These are phyloP conservation scores for Jacaranda copaia DNA, from an alignment of 257 asterid genomes.

Conservation along the genomic window DNA sequence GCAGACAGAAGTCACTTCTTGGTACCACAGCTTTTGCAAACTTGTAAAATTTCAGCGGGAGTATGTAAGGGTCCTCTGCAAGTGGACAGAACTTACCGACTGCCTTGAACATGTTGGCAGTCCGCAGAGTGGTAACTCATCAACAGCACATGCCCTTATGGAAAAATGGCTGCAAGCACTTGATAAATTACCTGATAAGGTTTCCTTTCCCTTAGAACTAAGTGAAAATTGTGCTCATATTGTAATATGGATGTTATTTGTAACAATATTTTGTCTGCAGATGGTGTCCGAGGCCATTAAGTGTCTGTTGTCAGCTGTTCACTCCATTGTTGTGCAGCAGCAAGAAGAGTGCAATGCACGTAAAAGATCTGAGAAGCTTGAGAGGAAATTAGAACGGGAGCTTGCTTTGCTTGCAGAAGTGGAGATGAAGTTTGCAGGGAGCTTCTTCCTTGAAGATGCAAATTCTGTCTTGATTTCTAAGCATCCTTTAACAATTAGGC, in stretches of 20 bases:
- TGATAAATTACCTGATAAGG: slow-evolving; percentile 77
- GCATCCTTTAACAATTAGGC: slow-evolving; percentile 65
- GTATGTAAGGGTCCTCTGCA: slow-evolving; percentile 60
- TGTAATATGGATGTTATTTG: neutral
- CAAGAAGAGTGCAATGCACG: slow-evolving; percentile 61
- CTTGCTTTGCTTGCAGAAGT: slow-evolving; percentile 55
- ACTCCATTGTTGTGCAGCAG: slow-evolving; percentile 68
- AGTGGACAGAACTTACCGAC: slow-evolving; percentile 64
- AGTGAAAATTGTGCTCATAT: too few relatives aligned
- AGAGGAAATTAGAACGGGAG: slow-evolving; percentile 64
- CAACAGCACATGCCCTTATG: slow-evolving; percentile 45
- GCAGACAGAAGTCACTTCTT: slow-evolving; percentile 71
- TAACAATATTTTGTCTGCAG: slow-evolving; percentile 45
- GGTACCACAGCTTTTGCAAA: slow-evolving; percentile 72
- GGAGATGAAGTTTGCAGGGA: slow-evolving; percentile 61
- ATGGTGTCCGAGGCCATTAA: slow-evolving; percentile 75
- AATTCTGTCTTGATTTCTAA: slow-evolving; percentile 48
- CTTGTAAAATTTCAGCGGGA: slow-evolving; percentile 72
- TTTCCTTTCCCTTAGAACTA: slow-evolving; percentile 14
- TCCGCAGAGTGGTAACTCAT: slow-evolving; percentile 41
- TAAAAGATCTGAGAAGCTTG: slow-evolving; percentile 65
- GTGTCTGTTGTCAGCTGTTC: slow-evolving; percentile 59
- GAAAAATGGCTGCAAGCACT: slow-evolving; percentile 67
- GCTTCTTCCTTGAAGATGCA: slow-evolving; percentile 48
- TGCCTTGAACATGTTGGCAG: slow-evolving; percentile 45